Evolutionary conservation across 1,284 basidiomycete genomes (phyloP), one percentile per base, ranked within the genome.

Genomic region (Cutaneotrichosporon curvatum): DNA sequence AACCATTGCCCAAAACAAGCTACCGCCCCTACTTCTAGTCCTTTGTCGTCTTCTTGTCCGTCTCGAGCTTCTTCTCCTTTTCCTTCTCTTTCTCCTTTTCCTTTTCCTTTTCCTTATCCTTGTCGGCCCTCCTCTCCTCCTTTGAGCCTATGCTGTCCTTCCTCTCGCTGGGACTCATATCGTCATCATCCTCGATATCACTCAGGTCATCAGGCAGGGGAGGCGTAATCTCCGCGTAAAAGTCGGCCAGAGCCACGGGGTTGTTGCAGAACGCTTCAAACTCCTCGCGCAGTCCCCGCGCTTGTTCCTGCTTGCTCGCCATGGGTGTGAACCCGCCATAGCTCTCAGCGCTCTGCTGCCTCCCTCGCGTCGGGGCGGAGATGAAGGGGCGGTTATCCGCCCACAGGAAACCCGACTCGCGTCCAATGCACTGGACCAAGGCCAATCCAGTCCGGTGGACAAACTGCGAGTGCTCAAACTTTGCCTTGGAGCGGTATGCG

Each of bases 391-490:
- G 76, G 66, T 95, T 95, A 49, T 85, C 89, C 53, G 88, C 74
- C 76, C 89, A 92, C 47, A 89, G 72, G 70, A 90, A 91, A 0
- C 89, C 89, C 45, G 82, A 75, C 12, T 76, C 67, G 1, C 81
- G 84, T 2, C 84, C 86, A n/a, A 88, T 61, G 43, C 90, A 83
- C 63, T 92, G 87, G 14, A 89, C 81, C 58, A 94, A 86, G 4
- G 86, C 87, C 12, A 86, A 79, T 1, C 91, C 91, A 2, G 84
- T 81, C 36, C 83, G 81, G 63, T 94, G 90, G 21, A 91, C 84
- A 67, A 87, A 94, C 63, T 94, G 90, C 8, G 87, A 85, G 67
- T 88, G 79, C 50, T 78, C 79, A 72, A 83, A 91, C 1, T 81
- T 77, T 9, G 53, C 41, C 12, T 54, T 60, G 21, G 83, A 81